Conservation (phyloP, 768 basidiomycete genomes). For the Xerocomellus chrysenteron region DNA sequence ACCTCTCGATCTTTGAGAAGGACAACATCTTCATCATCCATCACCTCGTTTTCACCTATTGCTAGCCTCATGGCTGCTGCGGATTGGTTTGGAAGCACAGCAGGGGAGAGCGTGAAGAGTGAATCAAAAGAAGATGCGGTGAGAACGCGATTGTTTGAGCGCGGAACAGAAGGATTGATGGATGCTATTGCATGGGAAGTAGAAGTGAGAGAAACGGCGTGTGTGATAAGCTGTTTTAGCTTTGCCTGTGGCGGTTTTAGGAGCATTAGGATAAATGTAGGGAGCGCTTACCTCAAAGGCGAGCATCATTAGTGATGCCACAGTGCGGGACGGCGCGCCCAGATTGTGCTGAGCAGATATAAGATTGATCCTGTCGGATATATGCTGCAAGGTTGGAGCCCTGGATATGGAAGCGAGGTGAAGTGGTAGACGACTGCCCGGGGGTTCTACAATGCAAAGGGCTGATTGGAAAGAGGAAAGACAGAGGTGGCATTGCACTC, state of each 20-base stretch:
- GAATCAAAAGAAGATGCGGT: slow-evolving; percentile 73
- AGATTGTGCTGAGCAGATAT: slow-evolving; percentile 79
- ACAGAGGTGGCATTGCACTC: neutral
- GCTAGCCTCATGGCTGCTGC: slow-evolving; percentile 75
- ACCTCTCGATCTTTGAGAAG: slow-evolving; percentile 64
- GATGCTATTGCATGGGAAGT: slow-evolving; percentile 76
- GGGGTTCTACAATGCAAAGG: slow-evolving; percentile 46
- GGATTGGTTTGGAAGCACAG: slow-evolving; percentile 75
- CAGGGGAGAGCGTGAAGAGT: slow-evolving; percentile 72
- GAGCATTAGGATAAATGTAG: neutral
- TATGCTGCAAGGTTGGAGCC: slow-evolving; percentile 72
- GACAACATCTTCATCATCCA: slow-evolving; percentile 46
- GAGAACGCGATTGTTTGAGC: slow-evolving; percentile 45
- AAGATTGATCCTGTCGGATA: slow-evolving; percentile 77
- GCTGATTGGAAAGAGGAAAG: neutral
- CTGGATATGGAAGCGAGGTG: slow-evolving; percentile 74
- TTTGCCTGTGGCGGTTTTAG: slow-evolving; percentile 52
- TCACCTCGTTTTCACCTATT: slow-evolving; percentile 48
- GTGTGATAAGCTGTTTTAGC: slow-evolving; percentile 80
- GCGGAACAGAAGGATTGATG: slow-evolving; percentile 57
- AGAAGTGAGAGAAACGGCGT: slow-evolving; percentile 73
- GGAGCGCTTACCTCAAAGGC: slow-evolving; percentile 66
- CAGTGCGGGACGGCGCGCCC: slow-evolving; percentile 55
- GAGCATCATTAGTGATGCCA: slow-evolving; percentile 68
- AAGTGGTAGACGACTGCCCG: slow-evolving; percentile 69